Conservation (phyloP, 2,329 filamentous ascomycete species). For the Thelonectria rubi region DNA sequence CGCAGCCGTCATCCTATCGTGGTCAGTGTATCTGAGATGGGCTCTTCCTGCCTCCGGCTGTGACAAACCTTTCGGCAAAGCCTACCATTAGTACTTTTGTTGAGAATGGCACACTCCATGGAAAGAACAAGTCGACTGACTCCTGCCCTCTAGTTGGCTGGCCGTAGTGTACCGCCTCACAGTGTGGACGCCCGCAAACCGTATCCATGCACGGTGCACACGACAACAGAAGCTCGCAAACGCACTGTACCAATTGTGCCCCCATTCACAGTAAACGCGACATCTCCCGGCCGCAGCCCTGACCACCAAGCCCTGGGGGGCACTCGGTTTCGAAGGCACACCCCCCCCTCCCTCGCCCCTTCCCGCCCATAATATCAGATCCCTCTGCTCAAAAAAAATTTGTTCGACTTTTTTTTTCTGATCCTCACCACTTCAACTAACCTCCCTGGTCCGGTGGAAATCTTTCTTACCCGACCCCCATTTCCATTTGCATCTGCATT, state of each 20-base stretch:
- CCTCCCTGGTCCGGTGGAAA: conserved; percentile 51
- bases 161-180: too few species aligned
- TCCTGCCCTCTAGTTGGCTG: too few species aligned
- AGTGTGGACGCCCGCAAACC: too few species aligned
- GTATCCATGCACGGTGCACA: neutral
- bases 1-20: too few species aligned
- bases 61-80: too few species aligned
- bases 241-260: conserved; percentile 11
- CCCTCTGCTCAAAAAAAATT: conserved; percentile 52
- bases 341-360: conserved; percentile 42
- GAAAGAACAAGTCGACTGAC: too few species aligned
- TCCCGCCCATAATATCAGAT: conserved; percentile 46
- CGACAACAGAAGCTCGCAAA: neutral
- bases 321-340: conserved; percentile 31
- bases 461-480: conserved; percentile 44
- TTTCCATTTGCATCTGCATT: conserved; percentile 46
- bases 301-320: conserved; percentile 25
- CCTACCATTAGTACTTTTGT: too few species aligned
- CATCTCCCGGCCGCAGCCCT: conserved; percentile 14
- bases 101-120: too few species aligned
- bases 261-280: conserved; percentile 8
- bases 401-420: conserved; percentile 47
- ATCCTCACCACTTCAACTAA: conserved; percentile 49
- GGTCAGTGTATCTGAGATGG: too few species aligned
- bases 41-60: too few species aligned